Evolutionary conservation across 2,329 filamentous ascomycete species (phyloP), one percentile per base, ranked within the genome.

Genomic region (Colletotrichum endophyticum): DNA sequence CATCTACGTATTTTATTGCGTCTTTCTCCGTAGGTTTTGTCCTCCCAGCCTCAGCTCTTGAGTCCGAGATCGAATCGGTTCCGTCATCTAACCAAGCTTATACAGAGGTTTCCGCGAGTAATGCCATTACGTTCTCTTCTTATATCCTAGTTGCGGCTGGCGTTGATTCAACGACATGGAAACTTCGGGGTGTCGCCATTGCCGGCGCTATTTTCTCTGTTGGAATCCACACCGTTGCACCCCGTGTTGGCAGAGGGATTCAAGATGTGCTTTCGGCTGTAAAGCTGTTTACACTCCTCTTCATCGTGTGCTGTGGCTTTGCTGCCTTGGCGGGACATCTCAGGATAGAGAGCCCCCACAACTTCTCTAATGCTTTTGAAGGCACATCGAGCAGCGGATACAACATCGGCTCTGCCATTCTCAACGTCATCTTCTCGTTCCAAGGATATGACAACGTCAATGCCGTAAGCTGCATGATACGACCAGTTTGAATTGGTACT

Each of bases 1-100:
- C 44, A 79, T 80, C 4, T 80, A 80, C 32, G 70, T 79, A 30
- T 80, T 80, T 25, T 80, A 77, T 68, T 80, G 79, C 44, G 73
- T 79, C 2, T 80, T 80, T 19, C 66, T 80, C 3, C 79, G 72
- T 75, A 3, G 36, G 72, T 74, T 27, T 8, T 1, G 1, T 2
- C 71, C 77, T 28, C 62, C 68, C 57, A 34, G 3, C 49, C n/a
- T 44, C 16, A 16, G 25, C 22, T 16, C 19, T 32, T 32, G 11
- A 61, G 16, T 27, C 19, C 25, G 8, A 61, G 22, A 32, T 28
- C 9, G 34, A 36, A 36, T 12, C 15, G n/a, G 11, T 6, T 9
- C 4, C 36, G 19, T 70, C n/a, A 73, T 25, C 15, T 16, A n/a
- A 30, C n/a, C 7, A 8, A 30, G 39, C 19, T 8, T 11, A 22